Percentiles rank a stretch among this genome's conserved stretches.
Evolutionary conservation across 2,329 filamentous ascomycete species (phyloP).

Genomic region (Chaetoscypha palmicola): DNA sequence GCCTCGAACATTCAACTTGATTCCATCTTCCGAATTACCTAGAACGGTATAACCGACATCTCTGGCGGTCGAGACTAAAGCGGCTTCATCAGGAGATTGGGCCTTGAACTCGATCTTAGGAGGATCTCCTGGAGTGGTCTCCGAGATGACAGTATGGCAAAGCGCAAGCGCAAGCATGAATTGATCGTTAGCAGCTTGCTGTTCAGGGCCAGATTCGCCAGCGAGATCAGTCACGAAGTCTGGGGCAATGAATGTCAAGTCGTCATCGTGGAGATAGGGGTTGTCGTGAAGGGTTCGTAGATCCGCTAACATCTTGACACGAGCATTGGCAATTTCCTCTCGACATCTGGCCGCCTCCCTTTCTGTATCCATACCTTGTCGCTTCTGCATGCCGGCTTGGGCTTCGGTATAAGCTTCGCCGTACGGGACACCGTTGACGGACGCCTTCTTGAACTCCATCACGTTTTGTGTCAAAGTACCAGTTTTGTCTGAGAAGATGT

Average conservation of each 20-base stretch:
- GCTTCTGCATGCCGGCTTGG: slow-evolving; percentile 90
- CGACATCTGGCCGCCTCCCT: slow-evolving; percentile 66
- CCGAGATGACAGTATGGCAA: slow-evolving; percentile 95
- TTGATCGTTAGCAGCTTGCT: slow-evolving; percentile 70
- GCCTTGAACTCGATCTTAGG: slow-evolving; percentile 93
- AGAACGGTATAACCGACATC: slow-evolving; percentile 94
- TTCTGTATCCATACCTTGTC: slow-evolving; percentile 80
- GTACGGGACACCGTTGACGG: slow-evolving; percentile 91
- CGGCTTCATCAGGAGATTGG: slow-evolving; percentile 93
- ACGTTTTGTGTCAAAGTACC: slow-evolving; percentile 87
- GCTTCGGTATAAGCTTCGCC: slow-evolving; percentile 98
- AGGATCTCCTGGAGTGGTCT: slow-evolving; percentile 80
- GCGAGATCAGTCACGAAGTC: slow-evolving; percentile 79
- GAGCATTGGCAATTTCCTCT: slow-evolving; percentile 72
- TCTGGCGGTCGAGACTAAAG: slow-evolving; percentile 85
- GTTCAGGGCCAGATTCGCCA: slow-evolving; percentile 68
- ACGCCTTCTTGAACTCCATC: slow-evolving; percentile 99
- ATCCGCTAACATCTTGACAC: slow-evolving; percentile 61
- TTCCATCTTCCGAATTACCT: slow-evolving; percentile 69
- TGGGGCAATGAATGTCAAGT: slow-evolving; percentile 85
- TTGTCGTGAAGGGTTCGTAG: slow-evolving; percentile 79
- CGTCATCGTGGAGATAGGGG: slow-evolving; percentile 82
- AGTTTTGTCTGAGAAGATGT: slow-evolving; percentile 96
- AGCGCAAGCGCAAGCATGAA: slow-evolving; percentile 94
- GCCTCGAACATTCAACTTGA: slow-evolving; percentile 81